phyloP scores from a whole-genome alignment of 2,329 filamentous ascomycete genomes.

The Penicillium rolfsii region DNA sequence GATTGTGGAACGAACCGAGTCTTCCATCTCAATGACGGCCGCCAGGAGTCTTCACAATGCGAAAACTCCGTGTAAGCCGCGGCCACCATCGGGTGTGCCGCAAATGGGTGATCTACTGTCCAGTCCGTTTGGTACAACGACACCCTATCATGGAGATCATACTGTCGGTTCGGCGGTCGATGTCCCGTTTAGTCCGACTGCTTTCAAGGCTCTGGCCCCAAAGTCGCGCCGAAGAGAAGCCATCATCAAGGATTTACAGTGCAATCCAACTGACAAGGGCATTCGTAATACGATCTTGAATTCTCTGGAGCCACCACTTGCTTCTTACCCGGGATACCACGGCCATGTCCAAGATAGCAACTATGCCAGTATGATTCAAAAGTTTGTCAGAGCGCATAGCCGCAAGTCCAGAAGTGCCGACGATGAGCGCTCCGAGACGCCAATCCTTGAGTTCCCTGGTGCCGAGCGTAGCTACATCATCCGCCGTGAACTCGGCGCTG shows the following conservation, averaged over 20 bases:
- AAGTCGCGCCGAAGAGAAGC: slow-evolving; percentile 53
- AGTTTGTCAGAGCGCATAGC: slow-evolving; percentile 71
- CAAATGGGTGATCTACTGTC: slow-evolving; percentile 57
- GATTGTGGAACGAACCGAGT: slow-evolving; percentile 93
- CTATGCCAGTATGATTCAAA: slow-evolving; percentile 75
- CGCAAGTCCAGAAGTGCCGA: slow-evolving; percentile 53
- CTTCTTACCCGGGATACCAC: slow-evolving; percentile 76
- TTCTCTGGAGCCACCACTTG: slow-evolving; percentile 72
- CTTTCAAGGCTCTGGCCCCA: slow-evolving; percentile 40
- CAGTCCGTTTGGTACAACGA: slow-evolving; percentile 72
- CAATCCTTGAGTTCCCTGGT: slow-evolving; percentile 69
- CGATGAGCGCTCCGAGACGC: slow-evolving; percentile 64
- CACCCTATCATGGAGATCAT: slow-evolving; percentile 56
- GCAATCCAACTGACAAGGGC: slow-evolving; percentile 83
- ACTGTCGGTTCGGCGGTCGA: slow-evolving; percentile 40
- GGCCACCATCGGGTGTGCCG: slow-evolving; percentile 35
- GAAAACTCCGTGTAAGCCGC: slow-evolving; percentile 75
- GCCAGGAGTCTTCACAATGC: slow-evolving; percentile 62
- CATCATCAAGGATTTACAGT: slow-evolving; percentile 79
- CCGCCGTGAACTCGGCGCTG: slow-evolving; percentile 84
- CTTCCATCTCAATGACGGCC: slow-evolving; percentile 68
- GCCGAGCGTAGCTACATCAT: slow-evolving; percentile 72
- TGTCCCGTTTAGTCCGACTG: slow-evolving; percentile 42
- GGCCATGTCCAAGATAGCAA: slow-evolving; percentile 69
- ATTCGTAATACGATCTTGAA: slow-evolving; percentile 75